Base-by-base conservation (phyloP, 768 basidiomycete species). In the Trametes gibbosa region DNA sequence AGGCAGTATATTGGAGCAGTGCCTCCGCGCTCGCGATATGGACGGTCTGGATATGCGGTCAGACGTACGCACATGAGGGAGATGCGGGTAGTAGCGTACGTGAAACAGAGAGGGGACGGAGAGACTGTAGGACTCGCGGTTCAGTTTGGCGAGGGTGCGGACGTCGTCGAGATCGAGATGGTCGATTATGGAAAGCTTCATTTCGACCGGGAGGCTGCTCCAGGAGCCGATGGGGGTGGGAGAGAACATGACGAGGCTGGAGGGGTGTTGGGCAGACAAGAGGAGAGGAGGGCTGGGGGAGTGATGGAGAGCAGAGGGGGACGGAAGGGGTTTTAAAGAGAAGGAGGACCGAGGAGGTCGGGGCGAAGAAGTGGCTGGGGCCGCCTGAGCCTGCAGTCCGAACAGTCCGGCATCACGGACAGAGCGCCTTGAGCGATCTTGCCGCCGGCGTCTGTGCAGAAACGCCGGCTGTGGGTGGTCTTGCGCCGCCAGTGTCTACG, bases 141-240 rank as follows among this genome's bases (percentile, higher is more conserved):
- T 77, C 2, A 83, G 80, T 16, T 68, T 65, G 17, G 87, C 75
- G 61, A 89, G 76, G 0, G 78, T 68, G 23, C 75, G 72, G 34
- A 82, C 70, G 57, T 82, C 81, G 61, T 67, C 56, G 21, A 68
- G 63, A 46, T 76, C 77, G 65, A 89, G 79, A 58, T 72, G 68
- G 43, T 76, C 79, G 46, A 86, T 72, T 69, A 90, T 65, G 25
- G 80, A 74, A 64, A 86, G 77, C 72, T 83, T 84, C 70, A 90
- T 83, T 63, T 90, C 89, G 0, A 75, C 74, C 45, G 89, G 89
- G 63, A 90, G 84, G 23, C 70, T 50, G 60, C 76, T 66, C 88
- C 88, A 89, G 23, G 61, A 17, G 50, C 27, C 46, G 27, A 59
- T 24, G 37, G 42, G 43, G 21, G 63, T 25, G 62, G 24, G 14